phyloP scores from a whole-genome alignment of 225 moss, liverwort and hornwort species.

The Physcomitrium patens region DNA sequence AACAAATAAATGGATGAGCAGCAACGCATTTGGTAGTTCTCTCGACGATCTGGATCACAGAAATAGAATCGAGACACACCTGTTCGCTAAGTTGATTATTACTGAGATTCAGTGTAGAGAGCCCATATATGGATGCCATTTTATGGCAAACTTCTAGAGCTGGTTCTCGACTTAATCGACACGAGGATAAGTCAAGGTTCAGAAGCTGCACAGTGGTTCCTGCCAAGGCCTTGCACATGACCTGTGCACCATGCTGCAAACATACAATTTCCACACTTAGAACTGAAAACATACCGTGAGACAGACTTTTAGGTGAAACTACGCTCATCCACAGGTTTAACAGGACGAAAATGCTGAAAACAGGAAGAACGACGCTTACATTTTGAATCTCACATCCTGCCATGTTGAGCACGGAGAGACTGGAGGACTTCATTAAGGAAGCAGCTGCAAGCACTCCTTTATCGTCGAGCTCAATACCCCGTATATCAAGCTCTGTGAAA shows the following conservation, averaged over 20 bases:
- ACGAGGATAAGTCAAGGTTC: conserved; percentile 71
- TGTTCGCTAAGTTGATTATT: conserved; percentile 68
- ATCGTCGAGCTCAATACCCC: conserved; percentile 82
- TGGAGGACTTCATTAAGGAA: conserved; percentile 68
- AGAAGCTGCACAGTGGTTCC: conserved; percentile 60
- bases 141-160: conserved; percentile 62
- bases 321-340: not conserved
- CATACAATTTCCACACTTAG: conserved; percentile 26
- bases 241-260: conserved; percentile 81
- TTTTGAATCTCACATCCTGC: conserved; percentile 76
- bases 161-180: conserved; percentile 63
- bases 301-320: conserved; percentile 10
- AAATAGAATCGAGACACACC: conserved; percentile 42
- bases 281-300: conserved; percentile 1
- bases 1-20: not conserved
- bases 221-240: conserved; percentile 60
- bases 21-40: not conserved
- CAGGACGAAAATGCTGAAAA: conserved; percentile 17
- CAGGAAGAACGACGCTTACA: conserved; percentile 44
- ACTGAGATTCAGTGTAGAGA: conserved; percentile 71
- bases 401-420: conserved; percentile 74
- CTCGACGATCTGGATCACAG: conserved; percentile 8
- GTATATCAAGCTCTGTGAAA: conserved; percentile 90
- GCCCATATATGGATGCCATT: conserved; percentile 66
- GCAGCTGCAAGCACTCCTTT: conserved; percentile 62